Evolutionary conservation across 345 rosid species (phyloP).

Genomic region (Murraya koenigii): DNA sequence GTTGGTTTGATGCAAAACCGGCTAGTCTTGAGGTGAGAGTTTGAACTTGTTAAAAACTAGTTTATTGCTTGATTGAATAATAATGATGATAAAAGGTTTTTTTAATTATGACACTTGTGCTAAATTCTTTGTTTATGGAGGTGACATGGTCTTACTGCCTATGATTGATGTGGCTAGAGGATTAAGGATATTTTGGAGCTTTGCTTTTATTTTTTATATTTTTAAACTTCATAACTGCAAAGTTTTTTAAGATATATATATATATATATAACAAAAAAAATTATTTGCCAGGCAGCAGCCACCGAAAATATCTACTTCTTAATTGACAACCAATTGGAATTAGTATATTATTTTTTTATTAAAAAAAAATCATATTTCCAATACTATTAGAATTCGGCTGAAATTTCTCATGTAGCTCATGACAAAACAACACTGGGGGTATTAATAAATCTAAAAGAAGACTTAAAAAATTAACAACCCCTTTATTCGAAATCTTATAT

Average conservation of each 20-base stretch:
- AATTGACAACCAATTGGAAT: neutral
- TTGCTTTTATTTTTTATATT: neutral
- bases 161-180: neutral
- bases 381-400: neutral
- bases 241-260: too few species aligned
- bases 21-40: conserved; percentile 5
- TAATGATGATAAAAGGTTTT: neutral
- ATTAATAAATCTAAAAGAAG: neutral
- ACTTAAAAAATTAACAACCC: neutral
- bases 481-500: neutral
- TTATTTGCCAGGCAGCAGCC: neutral
- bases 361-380: neutral
- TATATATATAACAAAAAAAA: too few species aligned
- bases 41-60: neutral
- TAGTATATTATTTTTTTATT: neutral
- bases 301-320: neutral
- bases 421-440: neutral
- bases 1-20: neutral
- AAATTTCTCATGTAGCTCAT: neutral
- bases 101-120: conserved; percentile 1
- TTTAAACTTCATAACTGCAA: neutral
- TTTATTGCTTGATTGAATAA: conserved; percentile 12
- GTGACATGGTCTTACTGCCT: neutral
- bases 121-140: neutral
- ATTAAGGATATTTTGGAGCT: neutral